phyloP scores from a whole-genome alignment of 2,329 filamentous ascomycete genomes.

The Fusarium austroafricanum region DNA sequence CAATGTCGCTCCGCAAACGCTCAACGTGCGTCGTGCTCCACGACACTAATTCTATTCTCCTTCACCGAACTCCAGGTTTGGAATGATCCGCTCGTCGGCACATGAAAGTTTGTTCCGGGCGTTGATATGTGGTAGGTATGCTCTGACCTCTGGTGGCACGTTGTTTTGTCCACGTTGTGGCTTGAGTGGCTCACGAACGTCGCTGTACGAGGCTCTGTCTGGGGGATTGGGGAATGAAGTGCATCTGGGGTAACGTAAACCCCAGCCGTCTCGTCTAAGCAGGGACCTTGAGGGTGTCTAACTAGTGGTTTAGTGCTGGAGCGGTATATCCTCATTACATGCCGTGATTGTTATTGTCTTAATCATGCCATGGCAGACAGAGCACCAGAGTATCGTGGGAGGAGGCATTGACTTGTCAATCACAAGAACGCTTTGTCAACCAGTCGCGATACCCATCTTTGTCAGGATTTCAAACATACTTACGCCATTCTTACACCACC shows the following conservation, averaged over 20 bases:
- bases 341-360: background rate
- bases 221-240: constrained; percentile 25
- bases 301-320: constrained; percentile 16
- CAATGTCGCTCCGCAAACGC: constrained; percentile 12
- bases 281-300: constrained; percentile 15
- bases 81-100: constrained; percentile 29
- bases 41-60: constrained; percentile 2
- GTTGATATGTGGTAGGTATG: background rate
- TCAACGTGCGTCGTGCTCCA: constrained; percentile 15
- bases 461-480: constrained; percentile 15
- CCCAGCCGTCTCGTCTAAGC: constrained; percentile 8
- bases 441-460: background rate
- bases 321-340: background rate
- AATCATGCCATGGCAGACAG: background rate
- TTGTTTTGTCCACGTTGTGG: constrained; percentile 40
- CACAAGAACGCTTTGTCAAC: constrained; percentile 2
- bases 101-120: constrained; percentile 7
- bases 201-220: constrained; percentile 27
- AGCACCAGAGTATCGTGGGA: no score
- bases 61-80: constrained; percentile 32
- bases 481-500: constrained; percentile 36
- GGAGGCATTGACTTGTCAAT: constrained; percentile 1
- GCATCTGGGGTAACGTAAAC: constrained; percentile 41
- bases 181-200: constrained; percentile 43
- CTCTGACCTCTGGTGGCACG: constrained; percentile 37